These are phyloP conservation scores for Arachnopeziza araneosa DNA, from an alignment of 2,329 filamentous ascomycete species.

Conservation along the genomic window DNA sequence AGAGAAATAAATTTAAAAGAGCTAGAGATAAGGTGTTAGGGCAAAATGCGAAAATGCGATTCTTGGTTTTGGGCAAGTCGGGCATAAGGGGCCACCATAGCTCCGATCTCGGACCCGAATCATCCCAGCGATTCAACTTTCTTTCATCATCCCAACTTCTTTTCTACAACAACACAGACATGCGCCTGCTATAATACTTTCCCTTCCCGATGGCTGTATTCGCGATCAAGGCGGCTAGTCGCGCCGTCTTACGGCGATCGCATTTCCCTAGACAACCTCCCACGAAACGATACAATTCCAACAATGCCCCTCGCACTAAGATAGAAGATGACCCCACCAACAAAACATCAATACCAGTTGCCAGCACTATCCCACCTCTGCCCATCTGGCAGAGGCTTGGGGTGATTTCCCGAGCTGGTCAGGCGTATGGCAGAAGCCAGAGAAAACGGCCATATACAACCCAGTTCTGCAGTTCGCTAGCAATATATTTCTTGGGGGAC, in stretches of 20 bases:
- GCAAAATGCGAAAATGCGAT: too few species aligned
- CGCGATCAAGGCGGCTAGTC: background rate
- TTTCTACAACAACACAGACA: background rate
- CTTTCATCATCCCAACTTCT: background rate
- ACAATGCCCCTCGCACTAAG: background rate
- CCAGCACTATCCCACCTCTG: background rate
- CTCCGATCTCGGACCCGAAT: background rate
- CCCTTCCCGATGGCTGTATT: background rate
- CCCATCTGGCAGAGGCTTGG: background rate
- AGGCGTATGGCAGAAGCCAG: constrained; percentile 66
- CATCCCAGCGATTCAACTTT: background rate
- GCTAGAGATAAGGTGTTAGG: too few species aligned
- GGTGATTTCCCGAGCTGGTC: constrained; percentile 42
- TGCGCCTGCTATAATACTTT: background rate
- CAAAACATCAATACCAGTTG: background rate
- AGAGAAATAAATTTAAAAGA: too few species aligned
- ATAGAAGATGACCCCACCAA: background rate
- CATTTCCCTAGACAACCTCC: background rate
- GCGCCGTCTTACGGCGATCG: background rate
- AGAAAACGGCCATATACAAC: constrained; percentile 68
- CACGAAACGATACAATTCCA: background rate
- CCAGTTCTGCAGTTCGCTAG: constrained; percentile 68
- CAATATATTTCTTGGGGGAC: constrained; percentile 76
- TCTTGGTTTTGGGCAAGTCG: too few species aligned
- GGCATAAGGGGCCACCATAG: too few species aligned